Evolutionary conservation across 2,329 filamentous ascomycete species (phyloP).

Genomic region (Aureobasidium melanogenum): DNA sequence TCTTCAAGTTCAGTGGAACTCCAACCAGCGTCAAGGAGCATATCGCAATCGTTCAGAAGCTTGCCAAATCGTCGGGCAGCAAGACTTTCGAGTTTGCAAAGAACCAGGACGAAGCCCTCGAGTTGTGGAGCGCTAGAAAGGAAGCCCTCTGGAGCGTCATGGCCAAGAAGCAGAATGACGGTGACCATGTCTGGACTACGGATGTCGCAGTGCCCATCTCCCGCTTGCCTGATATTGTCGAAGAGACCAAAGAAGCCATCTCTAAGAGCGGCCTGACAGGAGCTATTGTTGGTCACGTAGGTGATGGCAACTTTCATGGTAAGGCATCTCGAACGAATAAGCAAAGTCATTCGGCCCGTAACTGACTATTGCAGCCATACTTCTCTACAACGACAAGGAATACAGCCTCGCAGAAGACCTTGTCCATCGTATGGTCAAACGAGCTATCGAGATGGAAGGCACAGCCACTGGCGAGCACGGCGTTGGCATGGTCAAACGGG

Average conservation of each 20-base stretch:
- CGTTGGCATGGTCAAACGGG: conserved; percentile 74
- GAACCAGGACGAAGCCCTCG: conserved; percentile 54
- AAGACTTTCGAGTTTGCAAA: conserved; percentile 62
- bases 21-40: conserved; percentile 67
- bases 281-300: conserved; percentile 64
- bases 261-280: conserved; percentile 52
- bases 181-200: conserved; percentile 66
- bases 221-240: conserved; percentile 62
- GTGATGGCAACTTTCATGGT: conserved; percentile 67
- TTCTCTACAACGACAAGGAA: conserved; percentile 59
- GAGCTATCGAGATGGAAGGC: conserved; percentile 69
- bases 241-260: conserved; percentile 63
- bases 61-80: conserved; percentile 51
- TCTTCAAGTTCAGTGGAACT: conserved; percentile 68
- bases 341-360: background rate
- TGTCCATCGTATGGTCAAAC: conserved; percentile 77
- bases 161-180: conserved; percentile 50
- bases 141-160: conserved; percentile 66
- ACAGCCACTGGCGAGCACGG: conserved; percentile 82
- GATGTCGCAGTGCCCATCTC: conserved; percentile 74
- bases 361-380: conserved; percentile 39
- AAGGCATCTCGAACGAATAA: conserved; percentile 18
- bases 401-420: conserved; percentile 58
- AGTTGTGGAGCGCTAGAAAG: conserved; percentile 69
- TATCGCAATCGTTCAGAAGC: conserved; percentile 55